These are phyloP conservation scores for Escovopsis sp. DNA, from an alignment of 2,329 filamentous ascomycete genomes.

Conservation along the genomic window DNA sequence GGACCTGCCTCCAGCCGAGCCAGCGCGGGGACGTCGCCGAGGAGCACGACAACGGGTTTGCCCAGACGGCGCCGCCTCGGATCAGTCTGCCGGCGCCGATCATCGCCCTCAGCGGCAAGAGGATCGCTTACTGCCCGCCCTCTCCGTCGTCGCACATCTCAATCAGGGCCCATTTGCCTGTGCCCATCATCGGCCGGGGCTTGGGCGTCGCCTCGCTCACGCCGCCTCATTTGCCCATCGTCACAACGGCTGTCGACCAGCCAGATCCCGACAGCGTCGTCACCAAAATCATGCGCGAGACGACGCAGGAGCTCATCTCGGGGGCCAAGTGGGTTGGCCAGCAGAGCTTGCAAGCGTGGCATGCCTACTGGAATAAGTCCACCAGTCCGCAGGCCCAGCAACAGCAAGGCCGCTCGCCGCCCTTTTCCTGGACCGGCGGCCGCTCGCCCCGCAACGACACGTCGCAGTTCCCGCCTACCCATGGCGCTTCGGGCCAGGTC, in stretches of 20 bases:
- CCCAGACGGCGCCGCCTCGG: slow-evolving; percentile 22
- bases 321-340: slow-evolving; percentile 64
- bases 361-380: slow-evolving; percentile 61
- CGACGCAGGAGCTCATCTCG: slow-evolving; percentile 63
- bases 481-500: slow-evolving; percentile 45
- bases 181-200: slow-evolving; percentile 38
- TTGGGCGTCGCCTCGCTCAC: slow-evolving; percentile 24
- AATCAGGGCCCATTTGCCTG: slow-evolving; percentile 49
- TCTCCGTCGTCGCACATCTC: slow-evolving; percentile 56
- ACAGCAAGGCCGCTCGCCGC: slow-evolving; percentile 28
- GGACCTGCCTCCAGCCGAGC: slow-evolving; percentile 67
- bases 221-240: slow-evolving; percentile 15
- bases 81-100: slow-evolving; percentile 45
- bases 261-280: slow-evolving; percentile 56
- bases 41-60: slow-evolving; percentile 28
- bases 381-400: slow-evolving; percentile 19
- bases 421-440: slow-evolving; percentile 32
- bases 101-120: slow-evolving; percentile 54
- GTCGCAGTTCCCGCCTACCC: slow-evolving; percentile 58
- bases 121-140: slow-evolving; percentile 65
- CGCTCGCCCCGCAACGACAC: slow-evolving; percentile 32
- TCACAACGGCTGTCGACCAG: slow-evolving; percentile 56
- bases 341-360: slow-evolving; percentile 63
- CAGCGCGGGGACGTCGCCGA: slow-evolving; percentile 32
- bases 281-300: slow-evolving; percentile 65